Conservation (phyloP, 2,329 filamentous ascomycete genomes). For the Curvularia hawaiiensis region DNA sequence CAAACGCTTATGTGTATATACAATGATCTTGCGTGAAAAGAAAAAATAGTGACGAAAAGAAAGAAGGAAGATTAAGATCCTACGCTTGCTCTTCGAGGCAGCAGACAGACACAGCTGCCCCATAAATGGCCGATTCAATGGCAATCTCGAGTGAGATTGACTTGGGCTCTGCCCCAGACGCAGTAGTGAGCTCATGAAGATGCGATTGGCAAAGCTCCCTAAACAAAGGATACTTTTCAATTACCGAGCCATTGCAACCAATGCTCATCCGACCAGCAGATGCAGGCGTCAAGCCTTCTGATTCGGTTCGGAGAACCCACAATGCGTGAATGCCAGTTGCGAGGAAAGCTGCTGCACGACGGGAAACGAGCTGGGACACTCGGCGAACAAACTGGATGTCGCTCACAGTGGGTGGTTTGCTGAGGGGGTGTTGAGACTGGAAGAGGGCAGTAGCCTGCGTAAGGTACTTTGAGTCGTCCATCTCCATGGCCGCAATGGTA, state of each 20-base stretch:
- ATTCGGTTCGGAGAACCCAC: conserved; percentile 60
- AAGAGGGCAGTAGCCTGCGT: conserved; percentile 53
- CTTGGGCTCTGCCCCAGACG: conserved; percentile 47
- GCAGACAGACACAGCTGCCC: conserved; percentile 70
- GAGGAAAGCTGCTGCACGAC: conserved; percentile 66
- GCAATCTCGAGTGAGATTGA: conserved; percentile 69
- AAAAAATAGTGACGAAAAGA: conserved; percentile 14
- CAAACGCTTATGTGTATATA: conserved; percentile 12
- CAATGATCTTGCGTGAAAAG: conserved; percentile 10
- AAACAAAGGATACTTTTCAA: conserved; percentile 78
- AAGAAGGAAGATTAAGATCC: neutral
- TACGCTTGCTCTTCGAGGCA: conserved; percentile 42
- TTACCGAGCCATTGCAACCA: conserved; percentile 80
- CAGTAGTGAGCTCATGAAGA: conserved; percentile 62
- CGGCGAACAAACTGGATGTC: conserved; percentile 62
- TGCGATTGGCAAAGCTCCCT: conserved; percentile 65
- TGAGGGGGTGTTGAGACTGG: conserved; percentile 58
- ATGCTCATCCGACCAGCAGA: conserved; percentile 54
- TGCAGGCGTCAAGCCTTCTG: conserved; percentile 51
- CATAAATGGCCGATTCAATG: conserved; percentile 74
- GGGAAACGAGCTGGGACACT: conserved; percentile 59
- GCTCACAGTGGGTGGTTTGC: conserved; percentile 50
- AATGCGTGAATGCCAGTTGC: conserved; percentile 67
- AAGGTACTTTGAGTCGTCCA: conserved; percentile 49
- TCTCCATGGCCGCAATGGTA: conserved; percentile 63